These are phyloP conservation scores for Scutellaria baicalensis DNA, from an alignment of 257 asterid genomes.

Conservation along the genomic window DNA sequence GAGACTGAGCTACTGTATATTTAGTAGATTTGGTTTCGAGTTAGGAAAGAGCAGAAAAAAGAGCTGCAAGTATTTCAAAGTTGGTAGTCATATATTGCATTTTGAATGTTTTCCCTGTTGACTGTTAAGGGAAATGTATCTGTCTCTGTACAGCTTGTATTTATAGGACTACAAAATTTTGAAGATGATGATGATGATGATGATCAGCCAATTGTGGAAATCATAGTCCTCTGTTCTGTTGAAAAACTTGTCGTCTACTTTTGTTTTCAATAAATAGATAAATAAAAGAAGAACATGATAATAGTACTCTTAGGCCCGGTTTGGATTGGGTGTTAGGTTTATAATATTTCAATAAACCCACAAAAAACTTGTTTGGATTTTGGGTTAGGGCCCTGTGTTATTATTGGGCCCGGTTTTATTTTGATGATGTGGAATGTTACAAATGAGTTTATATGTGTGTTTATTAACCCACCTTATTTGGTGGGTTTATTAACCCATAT, in stretches of 20 bases:
- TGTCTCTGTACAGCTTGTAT: slow-evolving; percentile 7
- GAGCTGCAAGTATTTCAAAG: not conserved
- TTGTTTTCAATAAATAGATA: no score
- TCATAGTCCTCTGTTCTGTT: not conserved
- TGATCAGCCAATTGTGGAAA: not conserved
- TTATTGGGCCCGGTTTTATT: no score
- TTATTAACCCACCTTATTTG: no score
- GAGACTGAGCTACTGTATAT: slow-evolving; percentile 5
- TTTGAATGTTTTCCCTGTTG: slow-evolving; percentile 4
- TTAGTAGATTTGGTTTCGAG: not conserved
- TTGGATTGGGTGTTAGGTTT: no score
- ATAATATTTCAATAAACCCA: no score
- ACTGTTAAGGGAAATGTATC: slow-evolving; percentile 1
- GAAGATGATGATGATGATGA: slow-evolving; percentile 1
- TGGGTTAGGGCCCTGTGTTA: no score
- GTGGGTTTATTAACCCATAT: no score
- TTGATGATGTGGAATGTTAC: no score
- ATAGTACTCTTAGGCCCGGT: no score
- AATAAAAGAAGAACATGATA: no score
- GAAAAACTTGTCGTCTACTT: not conserved
- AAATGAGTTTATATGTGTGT: no score
- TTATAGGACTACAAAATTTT: slow-evolving; percentile 8
- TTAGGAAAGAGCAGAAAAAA: slow-evolving; percentile 7
- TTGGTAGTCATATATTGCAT: not conserved
- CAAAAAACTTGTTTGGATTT: no score